Percentiles rank a stretch among this genome's conserved stretches.
These are phyloP conservation scores for Zymoseptoria tritici DNA, from an alignment of 2,329 filamentous ascomycete species.

Conservation along the genomic window DNA sequence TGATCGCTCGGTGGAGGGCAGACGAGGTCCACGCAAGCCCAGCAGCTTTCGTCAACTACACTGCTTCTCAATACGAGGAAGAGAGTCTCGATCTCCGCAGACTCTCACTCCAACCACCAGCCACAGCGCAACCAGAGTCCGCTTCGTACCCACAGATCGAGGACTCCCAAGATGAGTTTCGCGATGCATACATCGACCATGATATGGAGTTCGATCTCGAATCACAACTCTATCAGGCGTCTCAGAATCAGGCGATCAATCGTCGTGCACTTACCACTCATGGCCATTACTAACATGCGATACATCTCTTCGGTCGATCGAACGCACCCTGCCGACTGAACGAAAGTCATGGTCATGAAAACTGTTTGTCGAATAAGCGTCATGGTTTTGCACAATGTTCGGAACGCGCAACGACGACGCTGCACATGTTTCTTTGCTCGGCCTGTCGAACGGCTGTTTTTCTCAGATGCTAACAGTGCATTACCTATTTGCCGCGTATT, in stretches of 20 bases:
- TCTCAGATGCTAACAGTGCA: background rate
- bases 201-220: background rate
- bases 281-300: background rate
- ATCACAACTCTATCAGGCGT: background rate
- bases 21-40: slow-evolving; percentile 12
- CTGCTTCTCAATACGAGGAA: background rate
- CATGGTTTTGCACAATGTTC: background rate
- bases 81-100: background rate
- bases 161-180: background rate
- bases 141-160: background rate
- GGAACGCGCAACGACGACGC: background rate
- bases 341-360: background rate
- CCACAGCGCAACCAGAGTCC: background rate
- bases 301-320: background rate
- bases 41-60: background rate
- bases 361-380: background rate
- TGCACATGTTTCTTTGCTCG: background rate
- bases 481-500: background rate
- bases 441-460: slow-evolving; percentile 1
- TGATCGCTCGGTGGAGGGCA: slow-evolving; percentile 4
- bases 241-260: background rate
- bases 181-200: background rate
- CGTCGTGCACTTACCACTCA: background rate
- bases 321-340: background rate
- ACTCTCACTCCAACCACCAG: background rate